Conservation (phyloP, 106 monocot species). For the Dioscorea alata region DNA sequence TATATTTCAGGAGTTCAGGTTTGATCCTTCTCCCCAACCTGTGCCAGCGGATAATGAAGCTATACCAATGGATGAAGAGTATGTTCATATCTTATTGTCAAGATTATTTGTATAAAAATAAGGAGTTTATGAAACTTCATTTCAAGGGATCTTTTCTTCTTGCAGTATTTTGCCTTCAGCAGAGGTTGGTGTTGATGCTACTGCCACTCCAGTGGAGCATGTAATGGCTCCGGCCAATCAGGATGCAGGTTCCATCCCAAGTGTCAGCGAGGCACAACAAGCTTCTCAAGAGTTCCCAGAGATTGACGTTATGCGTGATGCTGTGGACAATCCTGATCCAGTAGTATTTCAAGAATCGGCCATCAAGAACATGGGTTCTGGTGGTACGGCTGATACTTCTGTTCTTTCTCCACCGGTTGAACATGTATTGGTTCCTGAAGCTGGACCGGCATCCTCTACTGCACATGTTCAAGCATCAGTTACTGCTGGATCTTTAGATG, state of each 20-base stretch:
- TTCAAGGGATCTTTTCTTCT: slow-evolving; percentile 8
- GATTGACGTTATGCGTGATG: slow-evolving; percentile 47
- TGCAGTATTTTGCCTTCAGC: slow-evolving; percentile 39
- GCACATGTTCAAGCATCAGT: not conserved
- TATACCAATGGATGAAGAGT: slow-evolving; percentile 48
- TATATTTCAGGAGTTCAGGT: slow-evolving; percentile 22
- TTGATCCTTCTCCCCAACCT: slow-evolving; percentile 12
- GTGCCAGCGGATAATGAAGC: slow-evolving; percentile 8
- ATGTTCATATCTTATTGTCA: slow-evolving; percentile 7
- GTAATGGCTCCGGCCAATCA: slow-evolving; percentile 4
- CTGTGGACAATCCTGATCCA: slow-evolving; percentile 13
- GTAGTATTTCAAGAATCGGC: slow-evolving; percentile 1
- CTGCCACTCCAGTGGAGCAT: slow-evolving; percentile 15
- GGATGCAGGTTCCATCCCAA: not conserved
- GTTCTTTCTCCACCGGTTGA: slow-evolving; percentile 37
- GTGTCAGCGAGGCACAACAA: not conserved
- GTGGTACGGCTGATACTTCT: slow-evolving; percentile 11
- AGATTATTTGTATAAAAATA: not conserved
- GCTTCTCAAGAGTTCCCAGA: slow-evolving; percentile 25
- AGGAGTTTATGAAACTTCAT: not conserved
- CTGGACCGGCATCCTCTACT: slow-evolving; percentile 3
- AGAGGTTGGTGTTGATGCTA: slow-evolving; percentile 13
- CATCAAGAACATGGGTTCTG: slow-evolving; percentile 5
- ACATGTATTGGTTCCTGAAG: slow-evolving; percentile 21
- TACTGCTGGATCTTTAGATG: slow-evolving; percentile 18